Conservation (phyloP, 208 protist genomes). For the Trypanosomatidae sp. region DNA sequence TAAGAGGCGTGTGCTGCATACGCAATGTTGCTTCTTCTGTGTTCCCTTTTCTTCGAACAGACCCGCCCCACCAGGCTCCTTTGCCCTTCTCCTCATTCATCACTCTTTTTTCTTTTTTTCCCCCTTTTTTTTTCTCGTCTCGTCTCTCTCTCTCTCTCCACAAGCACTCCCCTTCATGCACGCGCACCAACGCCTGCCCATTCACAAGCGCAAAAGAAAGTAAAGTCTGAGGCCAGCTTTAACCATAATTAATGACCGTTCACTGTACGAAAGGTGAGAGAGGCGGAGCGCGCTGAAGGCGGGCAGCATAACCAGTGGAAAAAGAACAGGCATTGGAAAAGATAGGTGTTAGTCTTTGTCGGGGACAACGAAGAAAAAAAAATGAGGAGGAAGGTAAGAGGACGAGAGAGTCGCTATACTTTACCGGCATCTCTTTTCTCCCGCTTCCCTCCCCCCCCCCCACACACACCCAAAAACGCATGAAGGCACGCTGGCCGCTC, state of each 20-base stretch:
- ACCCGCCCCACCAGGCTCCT: background rate
- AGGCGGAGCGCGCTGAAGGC: background rate
- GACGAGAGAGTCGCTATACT: background rate
- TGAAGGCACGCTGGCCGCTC: background rate
- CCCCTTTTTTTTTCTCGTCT: background rate
- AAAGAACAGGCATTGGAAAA: background rate
- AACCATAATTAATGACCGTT: background rate
- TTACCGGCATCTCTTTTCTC: background rate
- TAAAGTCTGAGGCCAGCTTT: background rate
- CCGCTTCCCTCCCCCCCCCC: background rate
- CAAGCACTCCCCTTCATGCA: background rate
- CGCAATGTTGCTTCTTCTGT: background rate
- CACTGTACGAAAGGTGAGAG: background rate
- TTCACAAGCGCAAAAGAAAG: background rate
- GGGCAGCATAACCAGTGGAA: background rate
- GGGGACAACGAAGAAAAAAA: background rate
- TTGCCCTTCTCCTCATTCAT: background rate
- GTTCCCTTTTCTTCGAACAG: background rate
- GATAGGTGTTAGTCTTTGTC: background rate
- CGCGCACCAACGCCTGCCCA: background rate
- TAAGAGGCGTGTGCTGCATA: background rate
- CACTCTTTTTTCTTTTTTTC: background rate
- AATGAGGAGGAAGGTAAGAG: background rate
- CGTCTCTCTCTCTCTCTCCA: too few species aligned
- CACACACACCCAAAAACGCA: background rate